phyloP scores from a whole-genome alignment of 2,329 filamentous ascomycete genomes.

The Lachnellula arida region DNA sequence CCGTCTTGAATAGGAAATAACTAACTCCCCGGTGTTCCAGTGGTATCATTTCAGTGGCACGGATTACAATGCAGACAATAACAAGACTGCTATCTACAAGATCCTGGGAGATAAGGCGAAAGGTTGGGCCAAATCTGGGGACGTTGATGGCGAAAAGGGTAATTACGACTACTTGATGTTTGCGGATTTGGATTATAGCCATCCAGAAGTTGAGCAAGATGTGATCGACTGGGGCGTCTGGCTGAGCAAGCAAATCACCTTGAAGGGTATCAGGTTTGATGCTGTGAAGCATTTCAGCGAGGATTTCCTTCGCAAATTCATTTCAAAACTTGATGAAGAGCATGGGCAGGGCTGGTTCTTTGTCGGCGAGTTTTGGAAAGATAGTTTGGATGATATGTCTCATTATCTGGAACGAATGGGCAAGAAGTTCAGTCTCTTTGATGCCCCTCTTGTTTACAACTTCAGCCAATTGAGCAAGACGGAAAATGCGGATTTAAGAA shows the following conservation, averaged over 20 bases:
- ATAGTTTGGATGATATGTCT: constrained; percentile 50
- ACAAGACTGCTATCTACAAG: constrained; percentile 60
- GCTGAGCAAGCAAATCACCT: constrained; percentile 55
- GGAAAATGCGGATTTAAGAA: constrained; percentile 55
- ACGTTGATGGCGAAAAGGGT: constrained; percentile 54
- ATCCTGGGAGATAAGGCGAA: constrained; percentile 57
- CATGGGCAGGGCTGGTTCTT: constrained; percentile 54
- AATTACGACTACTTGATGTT: constrained; percentile 73
- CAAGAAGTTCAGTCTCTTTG: constrained; percentile 58
- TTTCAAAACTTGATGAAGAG: constrained; percentile 48
- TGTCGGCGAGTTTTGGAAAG: constrained; percentile 67
- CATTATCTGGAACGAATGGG: constrained; percentile 55
- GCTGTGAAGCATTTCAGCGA: constrained; percentile 69
- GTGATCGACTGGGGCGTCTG: constrained; percentile 64
- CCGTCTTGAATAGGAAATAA: no score
- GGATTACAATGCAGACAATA: constrained; percentile 54
- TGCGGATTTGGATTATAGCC: constrained; percentile 61
- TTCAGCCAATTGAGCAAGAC: constrained; percentile 57
- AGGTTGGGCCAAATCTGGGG: constrained; percentile 58
- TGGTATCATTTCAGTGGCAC: constrained; percentile 63
- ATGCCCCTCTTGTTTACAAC: constrained; percentile 64
- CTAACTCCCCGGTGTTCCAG: no score
- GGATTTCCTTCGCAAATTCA: constrained; percentile 62
- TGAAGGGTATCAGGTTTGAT: constrained; percentile 66
- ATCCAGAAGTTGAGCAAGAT: constrained; percentile 59